These are phyloP conservation scores for Venturia effusa DNA, from an alignment of 2,329 filamentous ascomycete genomes.

Conservation along the genomic window DNA sequence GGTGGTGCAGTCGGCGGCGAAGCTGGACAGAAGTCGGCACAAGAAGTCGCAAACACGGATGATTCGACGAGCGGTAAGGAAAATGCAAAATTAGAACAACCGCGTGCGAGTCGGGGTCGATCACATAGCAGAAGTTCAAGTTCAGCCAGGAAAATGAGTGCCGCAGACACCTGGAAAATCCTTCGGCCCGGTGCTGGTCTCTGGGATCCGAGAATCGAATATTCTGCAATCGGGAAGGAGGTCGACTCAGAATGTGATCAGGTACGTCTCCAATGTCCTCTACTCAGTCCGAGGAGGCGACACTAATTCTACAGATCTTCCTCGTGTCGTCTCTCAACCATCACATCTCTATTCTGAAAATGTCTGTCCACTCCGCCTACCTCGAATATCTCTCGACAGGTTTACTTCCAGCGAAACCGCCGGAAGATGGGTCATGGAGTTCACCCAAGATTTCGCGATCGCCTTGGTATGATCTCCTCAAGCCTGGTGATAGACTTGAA, in stretches of 20 bases:
- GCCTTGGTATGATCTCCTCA: constrained; percentile 49
- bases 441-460: constrained; percentile 43
- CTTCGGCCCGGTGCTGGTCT: constrained; percentile 38
- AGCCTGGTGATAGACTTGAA: constrained; percentile 42
- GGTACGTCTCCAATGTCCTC: constrained; percentile 29
- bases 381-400: constrained; percentile 43
- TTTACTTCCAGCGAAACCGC: constrained; percentile 15
- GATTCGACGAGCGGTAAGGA: constrained; percentile 20
- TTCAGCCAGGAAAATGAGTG: constrained; percentile 13
- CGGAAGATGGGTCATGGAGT: constrained; percentile 32
- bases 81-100: constrained; percentile 13
- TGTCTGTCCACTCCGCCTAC: constrained; percentile 47
- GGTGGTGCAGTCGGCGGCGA: constrained; percentile 42
- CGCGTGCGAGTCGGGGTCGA: constrained; percentile 9
- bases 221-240: constrained; percentile 46
- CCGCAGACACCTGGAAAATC: constrained; percentile 42
- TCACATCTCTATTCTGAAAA: constrained; percentile 48
- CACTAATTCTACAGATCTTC: constrained; percentile 31
- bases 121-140: constrained; percentile 25
- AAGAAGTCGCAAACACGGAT: constrained; percentile 14
- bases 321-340: constrained; percentile 53
- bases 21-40: constrained; percentile 22
- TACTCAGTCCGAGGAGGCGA: not conserved
- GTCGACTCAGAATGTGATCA: constrained; percentile 37
- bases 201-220: constrained; percentile 47